phyloP scores from a whole-genome alignment of 1,284 basidiomycete genomes.

The Cystobasidium pallidum region DNA sequence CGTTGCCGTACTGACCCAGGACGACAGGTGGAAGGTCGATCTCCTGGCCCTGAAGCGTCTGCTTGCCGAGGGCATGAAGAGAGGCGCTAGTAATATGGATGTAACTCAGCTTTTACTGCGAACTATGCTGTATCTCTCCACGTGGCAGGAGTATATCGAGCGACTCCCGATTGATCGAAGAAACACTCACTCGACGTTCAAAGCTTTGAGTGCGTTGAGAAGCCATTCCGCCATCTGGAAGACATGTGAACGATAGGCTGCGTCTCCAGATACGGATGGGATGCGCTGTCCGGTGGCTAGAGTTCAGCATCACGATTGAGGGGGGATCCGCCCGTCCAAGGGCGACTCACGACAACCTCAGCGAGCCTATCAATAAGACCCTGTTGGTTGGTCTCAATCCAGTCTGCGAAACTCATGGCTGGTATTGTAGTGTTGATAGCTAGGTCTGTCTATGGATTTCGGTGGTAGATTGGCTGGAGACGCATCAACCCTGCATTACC shows the following conservation, averaged over 20 bases:
- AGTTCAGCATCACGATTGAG: not conserved
- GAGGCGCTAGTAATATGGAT: not conserved
- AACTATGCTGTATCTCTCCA: not conserved
- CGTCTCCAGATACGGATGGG: conserved; percentile 61
- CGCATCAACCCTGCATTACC: not conserved
- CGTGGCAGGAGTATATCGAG: not conserved
- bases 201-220: conserved; percentile 68
- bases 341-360: conserved; percentile 31
- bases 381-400: conserved; percentile 71
- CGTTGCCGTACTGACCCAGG: conserved; percentile 64
- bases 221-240: conserved; percentile 82
- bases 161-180: conserved; percentile 7
- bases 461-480: not conserved
- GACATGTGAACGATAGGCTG: conserved; percentile 44
- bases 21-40: conserved; percentile 81
- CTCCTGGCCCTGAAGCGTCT: conserved; percentile 78
- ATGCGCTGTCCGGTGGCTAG: no score
- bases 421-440: not conserved
- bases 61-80: conserved; percentile 73
- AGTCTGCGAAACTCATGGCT: conserved; percentile 53
- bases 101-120: not conserved
- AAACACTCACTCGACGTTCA: conserved; percentile 65
- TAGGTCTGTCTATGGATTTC: not conserved
- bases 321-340: not conserved
- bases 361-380: conserved; percentile 66